These are phyloP conservation scores for Eudorina sp. DNA, from an alignment of 139 green algal species.

Conservation along the genomic window DNA sequence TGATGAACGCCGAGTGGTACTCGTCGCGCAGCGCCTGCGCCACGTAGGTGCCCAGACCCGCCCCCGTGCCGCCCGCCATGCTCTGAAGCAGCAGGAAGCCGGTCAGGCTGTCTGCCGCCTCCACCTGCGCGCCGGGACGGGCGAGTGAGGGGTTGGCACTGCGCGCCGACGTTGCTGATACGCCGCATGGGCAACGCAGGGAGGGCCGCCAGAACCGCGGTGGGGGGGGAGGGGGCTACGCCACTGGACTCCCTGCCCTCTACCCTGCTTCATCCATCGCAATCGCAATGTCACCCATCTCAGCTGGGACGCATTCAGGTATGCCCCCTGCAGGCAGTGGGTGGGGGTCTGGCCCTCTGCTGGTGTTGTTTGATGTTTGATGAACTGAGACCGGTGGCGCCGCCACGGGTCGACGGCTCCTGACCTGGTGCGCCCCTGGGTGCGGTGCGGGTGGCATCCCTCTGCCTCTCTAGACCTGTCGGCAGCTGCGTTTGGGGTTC, in stretches of 20 bases:
- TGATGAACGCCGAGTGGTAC: constrained; percentile 70
- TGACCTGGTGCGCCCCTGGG: not conserved
- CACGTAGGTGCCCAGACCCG: constrained; percentile 82
- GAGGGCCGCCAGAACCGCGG: not conserved
- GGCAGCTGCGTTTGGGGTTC: too few species aligned
- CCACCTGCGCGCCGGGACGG: constrained; percentile 52
- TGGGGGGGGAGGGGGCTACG: not conserved
- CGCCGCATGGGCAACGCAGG: not conserved
- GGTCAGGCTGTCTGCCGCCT: constrained; percentile 79
- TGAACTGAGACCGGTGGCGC: too few species aligned
- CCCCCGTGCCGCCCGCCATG: constrained; percentile 88
- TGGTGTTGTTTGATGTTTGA: too few species aligned
- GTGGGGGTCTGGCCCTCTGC: too few species aligned
- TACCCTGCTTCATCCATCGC: not conserved
- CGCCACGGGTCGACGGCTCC: too few species aligned
- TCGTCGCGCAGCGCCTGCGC: constrained; percentile 76
- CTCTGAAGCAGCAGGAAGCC: constrained; percentile 89
- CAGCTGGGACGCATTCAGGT: too few species aligned
- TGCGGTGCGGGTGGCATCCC: not conserved
- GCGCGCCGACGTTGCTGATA: too few species aligned
- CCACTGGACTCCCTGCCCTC: not conserved
- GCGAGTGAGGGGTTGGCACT: not conserved
- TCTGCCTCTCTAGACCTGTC: not conserved
- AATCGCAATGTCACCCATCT: too few species aligned
- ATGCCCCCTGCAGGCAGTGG: too few species aligned